Conservation (phyloP, 331 rosid species). For the Quercus tomentella region DNA sequence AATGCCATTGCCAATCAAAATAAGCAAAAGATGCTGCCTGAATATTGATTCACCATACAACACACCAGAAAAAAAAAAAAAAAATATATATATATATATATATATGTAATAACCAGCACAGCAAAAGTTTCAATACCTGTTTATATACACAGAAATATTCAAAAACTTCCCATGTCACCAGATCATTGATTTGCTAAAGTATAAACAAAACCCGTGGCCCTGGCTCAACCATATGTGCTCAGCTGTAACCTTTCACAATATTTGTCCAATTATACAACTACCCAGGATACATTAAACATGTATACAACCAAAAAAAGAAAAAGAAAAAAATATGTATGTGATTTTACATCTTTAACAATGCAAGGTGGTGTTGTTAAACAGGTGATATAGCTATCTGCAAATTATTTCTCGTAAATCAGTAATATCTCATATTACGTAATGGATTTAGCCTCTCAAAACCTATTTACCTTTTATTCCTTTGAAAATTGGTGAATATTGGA, state of each 20-base stretch:
- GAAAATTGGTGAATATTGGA: constrained; percentile 13
- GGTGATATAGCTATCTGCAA: no score
- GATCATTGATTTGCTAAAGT: neutral
- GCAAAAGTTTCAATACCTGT: neutral
- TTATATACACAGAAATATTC: neutral
- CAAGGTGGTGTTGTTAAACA: no score
- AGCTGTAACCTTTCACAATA: neutral
- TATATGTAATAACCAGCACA: neutral
- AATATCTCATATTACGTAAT: neutral
- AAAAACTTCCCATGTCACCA: neutral
- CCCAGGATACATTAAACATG: neutral
- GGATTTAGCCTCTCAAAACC: neutral
- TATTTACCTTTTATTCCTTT: constrained; percentile 2
- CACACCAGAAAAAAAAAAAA: no score
- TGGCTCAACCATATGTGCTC: neutral
- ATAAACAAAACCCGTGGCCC: neutral
- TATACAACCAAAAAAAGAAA: neutral
- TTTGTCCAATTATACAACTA: neutral
- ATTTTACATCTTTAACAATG: neutral
- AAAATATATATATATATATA: no score
- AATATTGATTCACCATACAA: no score
- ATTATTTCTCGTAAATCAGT: neutral
- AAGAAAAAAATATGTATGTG: neutral
- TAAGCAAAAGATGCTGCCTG: no score
- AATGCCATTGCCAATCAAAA: neutral